Percentiles rank a stretch among this genome's conserved stretches.
Evolutionary conservation across 345 rosid species (phyloP).

Genomic region (Acer yangbiense): DNA sequence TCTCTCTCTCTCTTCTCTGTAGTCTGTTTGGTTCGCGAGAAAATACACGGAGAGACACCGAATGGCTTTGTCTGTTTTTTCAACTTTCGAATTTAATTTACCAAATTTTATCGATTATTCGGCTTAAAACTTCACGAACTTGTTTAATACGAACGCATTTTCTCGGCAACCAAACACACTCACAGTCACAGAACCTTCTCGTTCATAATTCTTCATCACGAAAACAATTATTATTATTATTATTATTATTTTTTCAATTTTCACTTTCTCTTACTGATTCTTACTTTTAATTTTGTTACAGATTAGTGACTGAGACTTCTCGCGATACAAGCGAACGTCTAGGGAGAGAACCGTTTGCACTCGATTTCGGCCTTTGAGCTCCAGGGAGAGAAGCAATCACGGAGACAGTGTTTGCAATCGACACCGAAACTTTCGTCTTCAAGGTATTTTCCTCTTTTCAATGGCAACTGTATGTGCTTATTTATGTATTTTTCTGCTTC

Average conservation of each 20-base stretch:
- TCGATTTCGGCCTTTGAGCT: slow-evolving; percentile 77
- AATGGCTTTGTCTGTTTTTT: not conserved
- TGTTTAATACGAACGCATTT: not conserved
- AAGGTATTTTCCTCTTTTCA: slow-evolving; percentile 38
- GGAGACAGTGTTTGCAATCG: slow-evolving; percentile 53
- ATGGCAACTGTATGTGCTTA: not conserved
- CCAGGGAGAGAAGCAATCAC: slow-evolving; percentile 56
- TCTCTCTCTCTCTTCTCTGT: not conserved
- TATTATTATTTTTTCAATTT: no score
- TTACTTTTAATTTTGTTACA: not conserved
- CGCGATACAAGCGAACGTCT: slow-evolving; percentile 32
- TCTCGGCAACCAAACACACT: slow-evolving; percentile 4
- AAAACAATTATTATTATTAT: no score
- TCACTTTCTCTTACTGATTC: not conserved
- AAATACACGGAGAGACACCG: not conserved
- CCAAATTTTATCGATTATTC: not conserved
- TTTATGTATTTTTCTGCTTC: no score
- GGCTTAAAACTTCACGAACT: not conserved
- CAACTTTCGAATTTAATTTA: not conserved
- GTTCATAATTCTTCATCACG: not conserved
- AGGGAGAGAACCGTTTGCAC: slow-evolving; percentile 63
- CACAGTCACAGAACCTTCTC: not conserved
- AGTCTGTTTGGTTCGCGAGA: not conserved
- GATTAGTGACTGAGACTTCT: slow-evolving; percentile 5
- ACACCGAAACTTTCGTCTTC: slow-evolving; percentile 59